These are phyloP conservation scores for Citrus hindsii DNA, from an alignment of 345 rosid species.

Conservation along the genomic window DNA sequence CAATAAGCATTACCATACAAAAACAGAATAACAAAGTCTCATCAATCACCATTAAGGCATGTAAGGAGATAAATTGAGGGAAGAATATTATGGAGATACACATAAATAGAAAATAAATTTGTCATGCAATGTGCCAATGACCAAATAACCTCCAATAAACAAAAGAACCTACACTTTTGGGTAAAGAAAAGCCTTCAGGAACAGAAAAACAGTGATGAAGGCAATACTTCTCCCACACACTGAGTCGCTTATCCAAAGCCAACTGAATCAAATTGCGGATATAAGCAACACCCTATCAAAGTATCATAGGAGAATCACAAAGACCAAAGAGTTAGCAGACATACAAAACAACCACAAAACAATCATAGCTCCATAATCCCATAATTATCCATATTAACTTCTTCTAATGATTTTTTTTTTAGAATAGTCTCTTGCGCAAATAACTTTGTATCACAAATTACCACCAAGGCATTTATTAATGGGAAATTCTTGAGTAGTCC, in stretches of 20 bases:
- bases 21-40: background rate
- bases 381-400: background rate
- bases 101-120: too few species aligned
- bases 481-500: too few species aligned
- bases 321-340: background rate
- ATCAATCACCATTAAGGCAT: background rate
- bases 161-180: conserved; percentile 46
- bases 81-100: too few species aligned
- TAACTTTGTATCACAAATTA: background rate
- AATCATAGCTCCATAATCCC: background rate
- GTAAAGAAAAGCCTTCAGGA: conserved; percentile 65
- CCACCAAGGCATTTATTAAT: background rate
- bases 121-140: background rate
- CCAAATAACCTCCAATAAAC: background rate
- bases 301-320: background rate
- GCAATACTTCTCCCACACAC: conserved; percentile 77
- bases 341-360: background rate
- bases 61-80: too few species aligned
- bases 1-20: background rate
- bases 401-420: background rate
- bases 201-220: conserved; percentile 59
- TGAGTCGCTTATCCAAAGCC: conserved; percentile 48
- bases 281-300: conserved; percentile 52
- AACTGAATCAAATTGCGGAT: conserved; percentile 53
- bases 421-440: background rate